phyloP scores from a whole-genome alignment of 306 rosid species.

The Rubus parviflorus region DNA sequence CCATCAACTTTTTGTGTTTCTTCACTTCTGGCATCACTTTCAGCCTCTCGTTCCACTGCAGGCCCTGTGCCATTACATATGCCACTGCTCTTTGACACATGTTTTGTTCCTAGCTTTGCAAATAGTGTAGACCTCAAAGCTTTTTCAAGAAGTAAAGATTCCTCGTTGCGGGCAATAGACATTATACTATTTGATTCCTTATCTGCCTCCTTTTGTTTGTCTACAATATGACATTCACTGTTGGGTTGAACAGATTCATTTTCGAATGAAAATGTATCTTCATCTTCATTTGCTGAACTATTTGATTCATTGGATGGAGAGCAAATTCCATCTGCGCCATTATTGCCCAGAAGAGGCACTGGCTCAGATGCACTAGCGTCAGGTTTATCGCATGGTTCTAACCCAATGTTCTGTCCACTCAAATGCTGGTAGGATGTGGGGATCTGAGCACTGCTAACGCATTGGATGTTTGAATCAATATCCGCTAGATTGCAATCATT shows the following conservation, averaged over 20 bases:
- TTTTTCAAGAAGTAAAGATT: constrained; percentile 84
- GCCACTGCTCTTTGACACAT: constrained; percentile 34
- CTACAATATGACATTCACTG: constrained; percentile 32
- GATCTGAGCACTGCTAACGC: constrained; percentile 36
- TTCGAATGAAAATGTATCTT: constrained; percentile 56
- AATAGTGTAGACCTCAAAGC: constrained; percentile 73
- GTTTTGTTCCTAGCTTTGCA: constrained; percentile 62
- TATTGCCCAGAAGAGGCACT: constrained; percentile 50
- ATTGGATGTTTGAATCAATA: constrained; percentile 52
- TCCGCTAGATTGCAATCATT: constrained; percentile 48
- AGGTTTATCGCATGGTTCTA: constrained; percentile 72
- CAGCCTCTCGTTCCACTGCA: constrained; percentile 49
- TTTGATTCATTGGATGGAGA: constrained; percentile 66
- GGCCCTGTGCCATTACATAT: constrained; percentile 39
- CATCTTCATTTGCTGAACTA: constrained; percentile 71
- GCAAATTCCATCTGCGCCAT: constrained; percentile 49
- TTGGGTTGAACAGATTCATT: constrained; percentile 44
- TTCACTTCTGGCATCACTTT: constrained; percentile 52
- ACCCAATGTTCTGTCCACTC: constrained; percentile 51
- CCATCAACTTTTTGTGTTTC: constrained; percentile 27
- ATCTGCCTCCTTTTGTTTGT: constrained; percentile 36
- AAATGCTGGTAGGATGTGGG: constrained; percentile 37
- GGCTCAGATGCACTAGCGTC: constrained; percentile 80
- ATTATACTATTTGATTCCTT: constrained; percentile 33
- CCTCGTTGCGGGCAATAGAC: constrained; percentile 42